Percentiles rank a stretch among this genome's conserved stretches.
phyloP scores from a whole-genome alignment of 2,329 filamentous ascomycete species.

The Calonectria honghensis region DNA sequence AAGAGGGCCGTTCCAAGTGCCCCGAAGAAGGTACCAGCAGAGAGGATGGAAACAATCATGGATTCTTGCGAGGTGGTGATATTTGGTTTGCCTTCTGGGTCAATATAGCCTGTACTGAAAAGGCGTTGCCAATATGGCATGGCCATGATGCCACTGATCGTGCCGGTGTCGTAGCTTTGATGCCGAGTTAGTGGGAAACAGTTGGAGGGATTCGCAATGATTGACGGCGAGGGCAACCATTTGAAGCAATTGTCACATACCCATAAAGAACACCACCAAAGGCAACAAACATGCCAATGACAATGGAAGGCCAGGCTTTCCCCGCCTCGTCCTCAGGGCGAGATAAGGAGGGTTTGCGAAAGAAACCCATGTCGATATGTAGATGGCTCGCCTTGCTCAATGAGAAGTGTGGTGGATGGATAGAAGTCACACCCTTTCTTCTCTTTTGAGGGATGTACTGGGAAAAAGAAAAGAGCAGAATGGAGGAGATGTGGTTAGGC shows the following conservation, averaged over 20 bases:
- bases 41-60: not conserved
- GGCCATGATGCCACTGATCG: not conserved
- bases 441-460: not conserved
- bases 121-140: slow-evolving; percentile 8
- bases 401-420: not conserved
- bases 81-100: not conserved
- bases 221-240: too few relatives aligned
- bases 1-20: not conserved
- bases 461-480: not conserved
- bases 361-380: not conserved
- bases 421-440: not conserved
- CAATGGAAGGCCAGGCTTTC: slow-evolving; percentile 3
- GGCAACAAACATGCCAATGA: not conserved
- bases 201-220: too few relatives aligned
- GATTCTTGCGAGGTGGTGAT: slow-evolving; percentile 2
- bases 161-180: not conserved
- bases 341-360: not conserved
- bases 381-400: not conserved
- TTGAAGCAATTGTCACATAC: not conserved
- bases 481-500: not conserved
- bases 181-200: too few relatives aligned
- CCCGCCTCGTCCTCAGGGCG: not conserved
- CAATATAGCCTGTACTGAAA: not conserved
- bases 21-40: not conserved
- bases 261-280: slow-evolving; percentile 2